Evolutionary conservation across 306 rosid genomes (phyloP).

Genomic region (Prunus davidiana): DNA sequence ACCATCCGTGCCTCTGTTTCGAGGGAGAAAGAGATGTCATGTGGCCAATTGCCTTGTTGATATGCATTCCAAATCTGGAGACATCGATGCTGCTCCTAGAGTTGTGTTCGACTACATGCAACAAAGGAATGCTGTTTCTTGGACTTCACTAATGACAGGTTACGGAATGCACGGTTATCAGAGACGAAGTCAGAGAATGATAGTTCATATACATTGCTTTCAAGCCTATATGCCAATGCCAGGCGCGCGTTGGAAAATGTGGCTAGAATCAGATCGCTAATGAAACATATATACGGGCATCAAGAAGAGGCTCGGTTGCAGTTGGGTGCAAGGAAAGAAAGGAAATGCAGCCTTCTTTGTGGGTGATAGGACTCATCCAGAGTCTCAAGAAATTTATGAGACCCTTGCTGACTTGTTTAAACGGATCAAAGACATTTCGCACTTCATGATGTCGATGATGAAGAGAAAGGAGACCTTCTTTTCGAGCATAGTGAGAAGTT

Average conservation of each 20-base stretch:
- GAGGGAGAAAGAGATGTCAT: neutral
- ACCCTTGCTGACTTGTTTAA: conserved; percentile 52
- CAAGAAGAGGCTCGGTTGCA: conserved; percentile 77
- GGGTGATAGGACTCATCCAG: conserved; percentile 68
- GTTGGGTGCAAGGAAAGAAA: conserved; percentile 79
- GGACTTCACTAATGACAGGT: conserved; percentile 79
- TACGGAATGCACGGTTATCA: conserved; percentile 82
- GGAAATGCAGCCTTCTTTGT: conserved; percentile 64
- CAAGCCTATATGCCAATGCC: conserved; percentile 83
- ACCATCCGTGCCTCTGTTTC: too few species aligned
- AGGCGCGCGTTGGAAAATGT: conserved; percentile 69
- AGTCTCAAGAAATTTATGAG: conserved; percentile 53
- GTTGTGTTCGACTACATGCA: conserved; percentile 56
- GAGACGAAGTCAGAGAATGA: conserved; percentile 58
- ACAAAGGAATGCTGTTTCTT: conserved; percentile 63
- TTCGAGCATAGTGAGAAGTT: conserved; percentile 85
- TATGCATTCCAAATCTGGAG: conserved; percentile 89
- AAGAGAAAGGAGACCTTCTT: conserved; percentile 76
- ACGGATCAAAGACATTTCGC: conserved; percentile 65
- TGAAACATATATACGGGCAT: conserved; percentile 60
- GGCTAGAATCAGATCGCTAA: conserved; percentile 57
- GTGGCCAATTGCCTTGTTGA: conserved; percentile 80
- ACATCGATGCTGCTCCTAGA: conserved; percentile 53
- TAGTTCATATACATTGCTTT: conserved; percentile 75
- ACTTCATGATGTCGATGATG: conserved; percentile 87